Conservation (phyloP, 805 yeast species). For the Spathaspora passalidarum region DNA sequence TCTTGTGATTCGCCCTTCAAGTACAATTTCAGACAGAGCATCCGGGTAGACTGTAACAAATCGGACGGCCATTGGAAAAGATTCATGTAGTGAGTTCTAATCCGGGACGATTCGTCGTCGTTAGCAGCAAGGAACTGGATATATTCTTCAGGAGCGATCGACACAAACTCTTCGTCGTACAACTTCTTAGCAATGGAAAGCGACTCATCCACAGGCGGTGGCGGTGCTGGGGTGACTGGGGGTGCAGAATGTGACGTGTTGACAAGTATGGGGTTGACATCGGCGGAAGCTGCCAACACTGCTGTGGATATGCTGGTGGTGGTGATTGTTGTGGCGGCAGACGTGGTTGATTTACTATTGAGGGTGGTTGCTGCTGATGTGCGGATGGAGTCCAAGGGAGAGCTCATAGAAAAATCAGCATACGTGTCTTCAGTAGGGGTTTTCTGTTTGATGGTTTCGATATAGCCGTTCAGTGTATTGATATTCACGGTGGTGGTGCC, state of each 20-base stretch:
- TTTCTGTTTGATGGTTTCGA: too few relatives aligned
- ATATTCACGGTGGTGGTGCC: too few relatives aligned
- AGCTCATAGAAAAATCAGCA: too few relatives aligned
- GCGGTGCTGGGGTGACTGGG: background rate
- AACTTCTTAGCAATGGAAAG: constrained; percentile 34
- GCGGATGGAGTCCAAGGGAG: too few relatives aligned
- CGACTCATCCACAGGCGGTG: background rate
- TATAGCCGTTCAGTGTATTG: too few relatives aligned
- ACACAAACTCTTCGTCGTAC: constrained; percentile 39
- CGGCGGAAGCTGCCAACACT: too few relatives aligned
- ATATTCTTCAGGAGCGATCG: constrained; percentile 43
- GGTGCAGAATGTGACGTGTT: background rate
- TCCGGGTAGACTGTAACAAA: constrained; percentile 54
- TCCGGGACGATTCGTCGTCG: constrained; percentile 36
- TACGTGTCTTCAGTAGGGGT: too few relatives aligned
- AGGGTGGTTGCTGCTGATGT: too few relatives aligned
- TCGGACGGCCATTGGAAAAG: constrained; percentile 47
- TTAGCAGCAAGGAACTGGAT: constrained; percentile 39
- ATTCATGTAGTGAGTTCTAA: constrained; percentile 45
- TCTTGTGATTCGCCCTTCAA: constrained; percentile 82
- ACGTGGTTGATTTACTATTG: too few relatives aligned
- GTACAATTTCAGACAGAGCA: constrained; percentile 62
- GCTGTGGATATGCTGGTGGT: background rate
- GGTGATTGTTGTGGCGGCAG: background rate
- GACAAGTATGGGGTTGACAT: too few relatives aligned